These are phyloP conservation scores for Pythium phragmiticola DNA, from an alignment of 352 stramenopile genomes.

Conservation along the genomic window DNA sequence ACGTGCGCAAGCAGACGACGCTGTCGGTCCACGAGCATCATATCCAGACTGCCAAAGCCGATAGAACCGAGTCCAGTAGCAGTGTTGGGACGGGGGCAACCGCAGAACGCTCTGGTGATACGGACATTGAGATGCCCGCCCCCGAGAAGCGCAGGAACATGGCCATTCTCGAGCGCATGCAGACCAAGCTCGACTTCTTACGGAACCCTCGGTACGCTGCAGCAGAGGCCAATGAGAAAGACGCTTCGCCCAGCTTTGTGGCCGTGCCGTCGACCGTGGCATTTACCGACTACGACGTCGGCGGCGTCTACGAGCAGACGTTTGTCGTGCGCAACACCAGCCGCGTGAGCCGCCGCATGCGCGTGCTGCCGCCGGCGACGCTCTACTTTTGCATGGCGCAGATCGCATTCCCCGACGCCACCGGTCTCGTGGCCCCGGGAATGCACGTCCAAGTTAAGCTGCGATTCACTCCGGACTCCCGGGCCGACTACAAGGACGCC, in stretches of 20 bases:
- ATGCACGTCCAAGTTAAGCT: constrained; percentile 64
- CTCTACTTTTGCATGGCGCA: constrained; percentile 64
- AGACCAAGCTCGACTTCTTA: constrained; percentile 73
- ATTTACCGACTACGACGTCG: constrained; percentile 72
- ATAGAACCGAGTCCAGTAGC: background rate
- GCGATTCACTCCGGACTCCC: constrained; percentile 70
- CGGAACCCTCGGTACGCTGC: constrained; percentile 57
- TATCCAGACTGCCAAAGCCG: constrained; percentile 45
- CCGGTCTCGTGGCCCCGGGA: constrained; percentile 61
- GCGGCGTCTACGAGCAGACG: constrained; percentile 74
- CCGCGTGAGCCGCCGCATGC: constrained; percentile 49
- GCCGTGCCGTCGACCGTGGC: constrained; percentile 52
- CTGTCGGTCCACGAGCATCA: constrained; percentile 39
- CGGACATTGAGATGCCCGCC: constrained; percentile 38
- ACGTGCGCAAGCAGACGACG: constrained; percentile 50
- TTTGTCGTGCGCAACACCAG: constrained; percentile 64
- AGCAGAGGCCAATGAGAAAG: background rate
- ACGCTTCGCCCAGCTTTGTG: constrained; percentile 33
- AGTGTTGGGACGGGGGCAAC: background rate
- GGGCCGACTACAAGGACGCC: constrained; percentile 69
- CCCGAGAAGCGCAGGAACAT: constrained; percentile 61
- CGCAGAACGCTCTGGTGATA: background rate
- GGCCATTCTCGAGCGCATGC: constrained; percentile 71
- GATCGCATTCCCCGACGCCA: constrained; percentile 52
- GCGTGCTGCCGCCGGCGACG: constrained; percentile 60